Evolutionary conservation across 495 filamentous ascomycete species (phyloP).

Genomic region (Cryomyces antarcticus): DNA sequence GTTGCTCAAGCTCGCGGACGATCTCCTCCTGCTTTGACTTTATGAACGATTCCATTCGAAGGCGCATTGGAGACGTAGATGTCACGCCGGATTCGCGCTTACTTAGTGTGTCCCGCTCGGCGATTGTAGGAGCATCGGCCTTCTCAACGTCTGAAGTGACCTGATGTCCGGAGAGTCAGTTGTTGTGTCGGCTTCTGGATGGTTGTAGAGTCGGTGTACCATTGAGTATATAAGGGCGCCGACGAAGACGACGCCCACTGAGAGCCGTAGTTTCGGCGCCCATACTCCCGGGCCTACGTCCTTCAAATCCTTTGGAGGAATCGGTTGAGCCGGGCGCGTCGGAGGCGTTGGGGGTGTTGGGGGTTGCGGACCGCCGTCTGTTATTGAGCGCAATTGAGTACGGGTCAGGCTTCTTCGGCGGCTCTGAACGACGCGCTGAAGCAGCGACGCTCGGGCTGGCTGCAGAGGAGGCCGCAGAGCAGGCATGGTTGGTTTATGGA

Average conservation of each 20-base stretch:
- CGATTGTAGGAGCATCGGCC: slow-evolving; percentile 44
- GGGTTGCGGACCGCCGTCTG: too few species aligned
- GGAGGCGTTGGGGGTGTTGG: too few species aligned
- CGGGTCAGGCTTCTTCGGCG: too few species aligned
- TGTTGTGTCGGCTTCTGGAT: neutral
- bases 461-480: too few species aligned
- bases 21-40: slow-evolving; percentile 80
- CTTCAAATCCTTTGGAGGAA: too few species aligned
- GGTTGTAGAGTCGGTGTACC: slow-evolving; percentile 19
- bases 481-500: too few species aligned
- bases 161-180: slow-evolving; percentile 4
- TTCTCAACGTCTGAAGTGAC: slow-evolving; percentile 19
- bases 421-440: too few species aligned
- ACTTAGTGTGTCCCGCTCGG: slow-evolving; percentile 44
- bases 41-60: slow-evolving; percentile 92
- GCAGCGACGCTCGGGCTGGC: too few species aligned
- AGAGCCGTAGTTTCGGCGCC: slow-evolving; percentile 25
- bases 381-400: too few species aligned
- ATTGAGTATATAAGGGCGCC: slow-evolving; percentile 45
- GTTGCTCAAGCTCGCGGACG: slow-evolving; percentile 51
- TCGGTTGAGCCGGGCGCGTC: too few species aligned
- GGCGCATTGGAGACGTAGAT: slow-evolving; percentile 74
- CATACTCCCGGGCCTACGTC: neutral
- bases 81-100: slow-evolving; percentile 47
- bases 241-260: slow-evolving; percentile 40